phyloP scores from a whole-genome alignment of 106 monocot species.

The Narthecium ossifragum region DNA sequence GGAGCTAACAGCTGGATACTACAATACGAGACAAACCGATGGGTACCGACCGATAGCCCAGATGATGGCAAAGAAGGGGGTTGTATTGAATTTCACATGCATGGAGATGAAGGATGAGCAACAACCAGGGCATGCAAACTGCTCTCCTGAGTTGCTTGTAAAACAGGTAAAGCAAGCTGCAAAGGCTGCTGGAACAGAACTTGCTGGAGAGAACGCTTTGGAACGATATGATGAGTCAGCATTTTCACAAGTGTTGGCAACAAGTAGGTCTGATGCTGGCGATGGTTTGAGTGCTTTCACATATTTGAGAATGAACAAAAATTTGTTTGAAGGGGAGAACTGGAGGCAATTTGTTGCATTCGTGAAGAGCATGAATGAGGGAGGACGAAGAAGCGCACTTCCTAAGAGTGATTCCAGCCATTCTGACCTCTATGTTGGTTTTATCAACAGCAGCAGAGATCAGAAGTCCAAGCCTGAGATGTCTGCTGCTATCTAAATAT shows the following conservation, averaged over 20 bases:
- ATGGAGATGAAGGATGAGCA: conserved; percentile 83
- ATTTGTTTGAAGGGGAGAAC: conserved; percentile 59
- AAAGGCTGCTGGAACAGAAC: conserved; percentile 21
- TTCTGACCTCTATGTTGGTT: conserved; percentile 42
- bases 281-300: conserved; percentile 58
- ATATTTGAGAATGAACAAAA: conserved; percentile 72
- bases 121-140: conserved; percentile 41
- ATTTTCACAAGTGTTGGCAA: conserved; percentile 44
- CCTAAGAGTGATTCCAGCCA: conserved; percentile 21
- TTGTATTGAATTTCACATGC: conserved; percentile 70
- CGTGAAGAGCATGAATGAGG: conserved; percentile 38
- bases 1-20: conserved; percentile 83
- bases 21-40: conserved; percentile 61
- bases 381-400: conserved; percentile 20
- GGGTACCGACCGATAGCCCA: conserved; percentile 55
- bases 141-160: conserved; percentile 59
- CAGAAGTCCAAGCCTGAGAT: conserved; percentile 12
- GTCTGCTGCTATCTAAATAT: conserved; percentile 2
- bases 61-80: conserved; percentile 40
- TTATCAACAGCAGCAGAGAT: conserved; percentile 10
- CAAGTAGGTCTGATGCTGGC: conserved; percentile 17
- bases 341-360: conserved; percentile 46
- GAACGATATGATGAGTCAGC: conserved; percentile 68
- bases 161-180: conserved; percentile 49
- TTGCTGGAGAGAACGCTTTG: conserved; percentile 83